A percentile compares a stretch with the other conserved stretches of the same genome.
Evolutionary conservation across 768 basidiomycete genomes (phyloP).

Genomic region (Amanita rimosa): DNA sequence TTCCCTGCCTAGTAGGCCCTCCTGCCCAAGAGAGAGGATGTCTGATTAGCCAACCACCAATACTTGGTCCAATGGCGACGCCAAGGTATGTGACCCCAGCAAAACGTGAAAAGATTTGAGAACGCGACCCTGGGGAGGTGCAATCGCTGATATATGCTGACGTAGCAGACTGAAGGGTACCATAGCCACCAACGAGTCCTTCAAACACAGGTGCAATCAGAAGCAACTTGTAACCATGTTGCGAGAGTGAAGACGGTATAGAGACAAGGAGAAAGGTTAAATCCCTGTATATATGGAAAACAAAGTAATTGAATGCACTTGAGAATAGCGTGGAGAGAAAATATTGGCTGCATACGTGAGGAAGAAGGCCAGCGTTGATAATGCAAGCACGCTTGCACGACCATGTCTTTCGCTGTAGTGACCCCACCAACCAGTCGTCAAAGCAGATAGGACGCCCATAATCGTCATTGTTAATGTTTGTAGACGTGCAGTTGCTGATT

Average conservation of each 20-base stretch:
- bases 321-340: not conserved
- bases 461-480: constrained; percentile 69
- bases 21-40: constrained; percentile 20
- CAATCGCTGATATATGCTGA: constrained; percentile 80
- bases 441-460: constrained; percentile 70
- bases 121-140: constrained; percentile 73
- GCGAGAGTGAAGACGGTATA: constrained; percentile 45
- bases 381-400: constrained; percentile 65
- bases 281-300: constrained; percentile 49
- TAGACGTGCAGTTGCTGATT: constrained; percentile 57
- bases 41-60: constrained; percentile 49
- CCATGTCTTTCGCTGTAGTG: constrained; percentile 72
- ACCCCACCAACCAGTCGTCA: constrained; percentile 90
- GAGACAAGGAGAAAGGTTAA: constrained; percentile 77
- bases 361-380: constrained; percentile 50
- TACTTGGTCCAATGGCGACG: constrained; percentile 61
- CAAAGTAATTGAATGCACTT: not conserved
- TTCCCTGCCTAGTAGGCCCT: not conserved
- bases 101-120: constrained; percentile 64
- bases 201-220: constrained; percentile 75
- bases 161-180: constrained; percentile 64
- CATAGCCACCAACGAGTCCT: constrained; percentile 76
- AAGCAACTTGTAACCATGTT: constrained; percentile 67
- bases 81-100: constrained; percentile 71
- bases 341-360: constrained; percentile 21